A percentile compares a stretch with the other conserved stretches of the same genome.
These are phyloP conservation scores for Solanum okadae DNA, from an alignment of 257 asterid species.

Conservation along the genomic window DNA sequence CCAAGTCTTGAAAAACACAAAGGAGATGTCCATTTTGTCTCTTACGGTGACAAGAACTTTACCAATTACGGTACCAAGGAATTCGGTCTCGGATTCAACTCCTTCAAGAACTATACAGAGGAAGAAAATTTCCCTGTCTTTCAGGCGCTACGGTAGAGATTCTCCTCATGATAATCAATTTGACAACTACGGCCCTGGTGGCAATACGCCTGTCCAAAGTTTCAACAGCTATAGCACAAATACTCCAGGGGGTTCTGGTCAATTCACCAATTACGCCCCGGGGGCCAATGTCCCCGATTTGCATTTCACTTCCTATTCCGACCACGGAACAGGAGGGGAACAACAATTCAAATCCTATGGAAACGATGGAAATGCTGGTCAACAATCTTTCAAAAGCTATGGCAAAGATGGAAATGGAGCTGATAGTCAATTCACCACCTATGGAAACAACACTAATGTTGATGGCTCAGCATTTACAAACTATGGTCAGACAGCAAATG, in stretches of 20 bases:
- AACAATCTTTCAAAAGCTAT: conserved; percentile 45
- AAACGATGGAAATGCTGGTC: conserved; percentile 45
- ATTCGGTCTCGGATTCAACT: conserved; percentile 33
- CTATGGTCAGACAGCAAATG: conserved; percentile 53
- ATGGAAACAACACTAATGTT: conserved; percentile 52
- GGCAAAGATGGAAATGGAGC: conserved; percentile 68
- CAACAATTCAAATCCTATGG: conserved; percentile 40
- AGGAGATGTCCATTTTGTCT: background rate
- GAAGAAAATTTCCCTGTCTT: background rate
- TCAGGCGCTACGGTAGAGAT: no score
- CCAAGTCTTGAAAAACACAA: background rate
- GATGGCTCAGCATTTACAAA: conserved; percentile 48
- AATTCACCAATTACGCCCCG: conserved; percentile 33
- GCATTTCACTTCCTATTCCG: conserved; percentile 56
- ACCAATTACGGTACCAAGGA: conserved; percentile 51
- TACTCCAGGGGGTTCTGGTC: conserved; percentile 55
- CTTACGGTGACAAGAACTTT: conserved; percentile 29
- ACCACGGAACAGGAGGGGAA: conserved; percentile 34
- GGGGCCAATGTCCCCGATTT: conserved; percentile 19
- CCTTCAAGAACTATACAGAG: conserved; percentile 46
- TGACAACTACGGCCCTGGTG: no score
- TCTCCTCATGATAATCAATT: no score
- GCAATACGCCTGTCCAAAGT: conserved; percentile 31
- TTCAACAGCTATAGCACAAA: conserved; percentile 59
- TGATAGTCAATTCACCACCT: conserved; percentile 34